Base-by-base conservation (phyloP, 257 asterid species). In the Thymus quinquecostatus region DNA sequence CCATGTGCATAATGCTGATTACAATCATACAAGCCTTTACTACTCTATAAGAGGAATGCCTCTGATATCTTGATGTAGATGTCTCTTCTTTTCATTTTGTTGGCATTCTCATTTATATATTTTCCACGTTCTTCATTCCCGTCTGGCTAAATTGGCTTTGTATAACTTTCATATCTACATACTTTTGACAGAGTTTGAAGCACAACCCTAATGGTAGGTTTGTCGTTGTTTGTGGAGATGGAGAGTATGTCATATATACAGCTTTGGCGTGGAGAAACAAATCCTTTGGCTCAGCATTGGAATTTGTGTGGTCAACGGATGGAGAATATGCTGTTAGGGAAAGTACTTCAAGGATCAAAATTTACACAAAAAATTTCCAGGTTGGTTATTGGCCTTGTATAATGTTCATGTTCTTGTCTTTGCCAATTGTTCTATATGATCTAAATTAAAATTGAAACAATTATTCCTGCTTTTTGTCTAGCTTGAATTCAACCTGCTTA, bases 281-380 rank as follows among this genome's bases (percentile, higher is more conserved):
- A 81, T 95, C 98, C 59, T 95, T 88, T 79, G 99, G 98, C 63
- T 82, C 96, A 0, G 98, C 98, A 34, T 81, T 95, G 89, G 99
- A 95, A 66, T 77, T 95, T 71, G 99, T 92, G 57, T 95, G 99
- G 99, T 95, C 99, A 47, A 71, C 91, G 28, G 99, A 95, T 70
- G 98, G 99, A 63, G 99, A 95, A 80, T 88, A 87, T 84, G 98
- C 99, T 81, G 92, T 92, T 79, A 85, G 96, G 80, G 99, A 95
- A 89, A 95, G 97, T 68, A 88, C 99, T 70, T 87, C 97, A 10
- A 95, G 78, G 86, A 87, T 95, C 70, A 95, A 89, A 87, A 84
- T 91, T 68, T 91, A 86, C 72, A 86, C 88, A 70, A 93, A 93
- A 84, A 89, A 75, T 82, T 91, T 91, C 62, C 75, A 84, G 97